Percentiles rank a stretch among this genome's conserved stretches.
Conservation (phyloP, 805 yeast species). For the Lachancea meyersii region DNA sequence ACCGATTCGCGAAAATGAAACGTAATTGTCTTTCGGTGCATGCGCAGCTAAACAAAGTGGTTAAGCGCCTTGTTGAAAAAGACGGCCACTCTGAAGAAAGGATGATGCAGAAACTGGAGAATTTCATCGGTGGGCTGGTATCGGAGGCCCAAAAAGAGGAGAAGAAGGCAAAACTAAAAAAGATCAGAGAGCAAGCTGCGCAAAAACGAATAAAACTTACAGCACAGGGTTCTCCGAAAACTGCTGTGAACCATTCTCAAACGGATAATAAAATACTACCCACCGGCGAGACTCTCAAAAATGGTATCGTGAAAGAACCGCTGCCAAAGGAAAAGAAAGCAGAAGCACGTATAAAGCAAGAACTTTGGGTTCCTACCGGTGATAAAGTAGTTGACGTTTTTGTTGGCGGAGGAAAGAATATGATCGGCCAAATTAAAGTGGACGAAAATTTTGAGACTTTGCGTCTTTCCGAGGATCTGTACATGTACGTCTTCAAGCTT, state of each 20-base stretch:
- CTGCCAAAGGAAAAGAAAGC: not conserved
- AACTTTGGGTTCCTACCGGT: not conserved
- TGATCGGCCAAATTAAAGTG: constrained; percentile 10
- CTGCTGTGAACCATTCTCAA: not conserved
- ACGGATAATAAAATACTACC: not conserved
- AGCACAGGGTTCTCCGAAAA: not conserved
- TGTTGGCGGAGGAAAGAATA: not conserved
- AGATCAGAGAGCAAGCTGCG: not conserved
- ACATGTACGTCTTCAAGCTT: not conserved
- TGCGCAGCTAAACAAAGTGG: constrained; percentile 18
- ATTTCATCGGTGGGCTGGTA: constrained; percentile 8
- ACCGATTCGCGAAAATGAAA: constrained; percentile 16
- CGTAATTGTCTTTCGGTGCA: constrained; percentile 20
- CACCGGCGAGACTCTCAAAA: not conserved
- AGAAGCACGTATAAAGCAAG: not conserved
- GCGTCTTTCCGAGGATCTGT: constrained; percentile 9
- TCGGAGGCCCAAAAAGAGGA: constrained; percentile 8
- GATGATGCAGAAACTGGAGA: constrained; percentile 17
- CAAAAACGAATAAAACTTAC: not conserved
- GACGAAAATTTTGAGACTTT: constrained; percentile 15
- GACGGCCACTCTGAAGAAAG: constrained; percentile 4
- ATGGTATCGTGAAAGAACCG: not conserved
- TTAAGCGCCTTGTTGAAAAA: constrained; percentile 16
- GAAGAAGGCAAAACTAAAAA: constrained; percentile 1
- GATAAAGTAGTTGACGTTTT: constrained; percentile 2